Conservation (phyloP, 2,329 filamentous ascomycete genomes). For the Penicillium sp. region DNA sequence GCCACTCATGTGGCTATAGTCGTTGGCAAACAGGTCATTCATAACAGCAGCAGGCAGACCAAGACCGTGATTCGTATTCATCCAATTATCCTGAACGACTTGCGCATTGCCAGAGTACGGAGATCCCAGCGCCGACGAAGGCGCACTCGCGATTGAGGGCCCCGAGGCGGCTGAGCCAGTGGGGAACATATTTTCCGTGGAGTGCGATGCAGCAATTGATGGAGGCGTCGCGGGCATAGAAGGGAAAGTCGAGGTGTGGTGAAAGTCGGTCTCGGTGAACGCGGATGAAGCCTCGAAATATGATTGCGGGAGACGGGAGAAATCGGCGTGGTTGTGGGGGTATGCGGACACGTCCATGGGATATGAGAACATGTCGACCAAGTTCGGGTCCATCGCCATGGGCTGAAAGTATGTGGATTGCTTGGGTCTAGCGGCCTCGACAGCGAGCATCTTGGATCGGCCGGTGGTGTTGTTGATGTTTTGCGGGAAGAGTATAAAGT, state of each 20-base stretch:
- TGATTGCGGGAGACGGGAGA: conserved; percentile 29
- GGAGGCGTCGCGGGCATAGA: conserved; percentile 41
- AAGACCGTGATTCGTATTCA: conserved; percentile 56
- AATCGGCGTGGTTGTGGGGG: conserved; percentile 27
- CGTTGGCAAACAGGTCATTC: conserved; percentile 60
- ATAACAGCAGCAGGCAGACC: conserved; percentile 67
- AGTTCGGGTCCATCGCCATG: conserved; percentile 38
- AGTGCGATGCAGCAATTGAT: conserved; percentile 34
- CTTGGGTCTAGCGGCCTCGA: conserved; percentile 38
- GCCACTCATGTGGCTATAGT: conserved; percentile 48
- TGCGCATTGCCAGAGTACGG: conserved; percentile 66
- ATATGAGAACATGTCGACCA: conserved; percentile 38
- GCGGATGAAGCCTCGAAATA: conserved; percentile 35
- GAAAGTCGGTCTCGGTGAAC: conserved; percentile 34
- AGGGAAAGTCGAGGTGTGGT: conserved; percentile 34
- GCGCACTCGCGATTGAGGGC: conserved; percentile 59
- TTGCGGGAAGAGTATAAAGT: conserved; percentile 22
- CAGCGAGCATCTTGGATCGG: conserved; percentile 36
- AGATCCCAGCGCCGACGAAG: conserved; percentile 69
- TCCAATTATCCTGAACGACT: conserved; percentile 64
- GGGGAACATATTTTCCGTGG: conserved; percentile 53
- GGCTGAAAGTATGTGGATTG: conserved; percentile 37
- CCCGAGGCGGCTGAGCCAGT: conserved; percentile 65
- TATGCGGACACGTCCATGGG: conserved; percentile 30
- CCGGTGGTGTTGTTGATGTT: conserved; percentile 1